These are phyloP conservation scores for Grosmannia serpens DNA, from an alignment of 2,329 filamentous ascomycete genomes.

Conservation along the genomic window DNA sequence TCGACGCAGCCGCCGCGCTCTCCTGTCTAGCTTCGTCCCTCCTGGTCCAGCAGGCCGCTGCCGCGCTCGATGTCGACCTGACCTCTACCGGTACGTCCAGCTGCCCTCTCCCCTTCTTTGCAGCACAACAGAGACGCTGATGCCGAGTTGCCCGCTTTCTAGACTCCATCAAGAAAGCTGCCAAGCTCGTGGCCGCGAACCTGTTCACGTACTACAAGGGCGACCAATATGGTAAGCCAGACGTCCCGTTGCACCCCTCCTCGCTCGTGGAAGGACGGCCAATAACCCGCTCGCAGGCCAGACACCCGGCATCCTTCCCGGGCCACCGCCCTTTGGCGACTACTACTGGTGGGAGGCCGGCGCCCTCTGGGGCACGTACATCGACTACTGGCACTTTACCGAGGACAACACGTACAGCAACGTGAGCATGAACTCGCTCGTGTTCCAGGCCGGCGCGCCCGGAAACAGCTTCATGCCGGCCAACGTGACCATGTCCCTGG, in stretches of 20 bases:
- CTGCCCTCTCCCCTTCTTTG: no score
- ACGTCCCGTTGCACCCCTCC: no score
- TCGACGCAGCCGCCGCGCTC: background rate
- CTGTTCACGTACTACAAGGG: slow-evolving; percentile 39
- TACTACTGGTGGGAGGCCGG: slow-evolving; percentile 75
- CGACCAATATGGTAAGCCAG: slow-evolving; percentile 22
- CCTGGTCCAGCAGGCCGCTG: background rate
- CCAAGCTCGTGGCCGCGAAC: slow-evolving; percentile 35
- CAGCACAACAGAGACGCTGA: no score
- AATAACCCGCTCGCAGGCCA: slow-evolving; percentile 21
- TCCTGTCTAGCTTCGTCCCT: background rate
- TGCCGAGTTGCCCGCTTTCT: no score
- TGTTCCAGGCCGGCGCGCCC: slow-evolving; percentile 60
- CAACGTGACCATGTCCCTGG: slow-evolving; percentile 51
- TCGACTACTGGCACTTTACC: slow-evolving; percentile 62
- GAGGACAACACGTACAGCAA: slow-evolving; percentile 56
- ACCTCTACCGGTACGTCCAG: slow-evolving; percentile 3
- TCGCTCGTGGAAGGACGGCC: no score
- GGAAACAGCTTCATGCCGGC: slow-evolving; percentile 66
- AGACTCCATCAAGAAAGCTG: slow-evolving; percentile 35
- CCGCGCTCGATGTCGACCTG: slow-evolving; percentile 10
- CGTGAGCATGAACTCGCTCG: slow-evolving; percentile 52
- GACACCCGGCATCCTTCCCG: slow-evolving; percentile 45
- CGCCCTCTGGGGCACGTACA: slow-evolving; percentile 57
- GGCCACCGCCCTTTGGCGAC: slow-evolving; percentile 38